phyloP scores from a whole-genome alignment of 306 rosid genomes.

The Quercus wislizeni region DNA sequence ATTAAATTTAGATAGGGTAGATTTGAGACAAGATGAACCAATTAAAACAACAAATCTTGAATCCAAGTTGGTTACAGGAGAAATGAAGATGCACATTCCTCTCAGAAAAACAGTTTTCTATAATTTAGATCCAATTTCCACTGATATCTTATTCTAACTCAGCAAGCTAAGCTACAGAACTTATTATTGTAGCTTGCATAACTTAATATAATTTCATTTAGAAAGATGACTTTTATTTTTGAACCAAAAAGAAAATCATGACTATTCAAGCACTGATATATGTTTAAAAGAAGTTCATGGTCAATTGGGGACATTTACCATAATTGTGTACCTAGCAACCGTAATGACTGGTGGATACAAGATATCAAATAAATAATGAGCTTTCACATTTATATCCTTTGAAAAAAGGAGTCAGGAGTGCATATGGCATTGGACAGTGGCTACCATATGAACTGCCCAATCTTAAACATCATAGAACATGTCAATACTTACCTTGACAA shows the following conservation, averaged over 20 bases:
- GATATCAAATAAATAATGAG: neutral
- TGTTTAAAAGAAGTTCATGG: neutral
- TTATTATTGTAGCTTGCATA: no score
- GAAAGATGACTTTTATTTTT: neutral
- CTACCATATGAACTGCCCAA: slow-evolving; percentile 1
- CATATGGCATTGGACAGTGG: neutral
- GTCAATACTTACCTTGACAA: slow-evolving; percentile 62
- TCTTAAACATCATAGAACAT: slow-evolving; percentile 7
- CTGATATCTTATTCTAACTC: neutral
- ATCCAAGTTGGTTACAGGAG: neutral
- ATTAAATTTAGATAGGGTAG: neutral
- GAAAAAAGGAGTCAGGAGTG: slow-evolving; percentile 14
- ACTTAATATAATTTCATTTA: neutral
- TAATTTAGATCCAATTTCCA: neutral
- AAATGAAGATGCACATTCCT: neutral
- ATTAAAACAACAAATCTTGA: neutral
- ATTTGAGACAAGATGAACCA: neutral
- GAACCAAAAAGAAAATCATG: neutral
- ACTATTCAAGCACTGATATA: neutral
- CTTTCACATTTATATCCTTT: neutral
- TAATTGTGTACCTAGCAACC: neutral
- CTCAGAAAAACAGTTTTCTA: neutral
- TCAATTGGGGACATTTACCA: neutral
- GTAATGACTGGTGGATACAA: neutral
- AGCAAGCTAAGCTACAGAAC: neutral